These are phyloP conservation scores for Neurospora tetraspora DNA, from an alignment of 495 filamentous ascomycete species.

Conservation along the genomic window DNA sequence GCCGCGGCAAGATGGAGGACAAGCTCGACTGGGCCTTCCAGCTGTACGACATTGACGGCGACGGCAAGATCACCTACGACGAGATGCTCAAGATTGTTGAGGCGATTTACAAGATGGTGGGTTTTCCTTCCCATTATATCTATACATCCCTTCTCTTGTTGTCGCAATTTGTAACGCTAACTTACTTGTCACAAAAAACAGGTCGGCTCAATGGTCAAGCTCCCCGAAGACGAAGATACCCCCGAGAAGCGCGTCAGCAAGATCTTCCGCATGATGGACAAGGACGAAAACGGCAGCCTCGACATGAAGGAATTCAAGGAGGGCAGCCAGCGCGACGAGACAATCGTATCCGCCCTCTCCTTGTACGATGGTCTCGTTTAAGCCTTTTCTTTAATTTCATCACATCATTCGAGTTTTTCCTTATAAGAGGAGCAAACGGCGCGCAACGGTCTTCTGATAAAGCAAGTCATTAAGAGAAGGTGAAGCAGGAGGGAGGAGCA, in stretches of 20 bases:
- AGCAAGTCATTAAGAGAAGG: background rate
- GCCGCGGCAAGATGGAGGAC: slow-evolving; percentile 96
- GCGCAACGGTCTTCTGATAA: background rate
- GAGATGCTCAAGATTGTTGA: slow-evolving; percentile 99
- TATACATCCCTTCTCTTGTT: background rate
- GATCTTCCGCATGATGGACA: slow-evolving; percentile 99
- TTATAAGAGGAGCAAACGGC: background rate
- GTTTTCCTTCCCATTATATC: slow-evolving; percentile 2
- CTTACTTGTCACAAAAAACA: slow-evolving; percentile 21
- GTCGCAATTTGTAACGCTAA: slow-evolving; percentile 10
- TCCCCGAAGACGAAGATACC: slow-evolving; percentile 96
- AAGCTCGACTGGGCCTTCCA: slow-evolving; percentile 99
- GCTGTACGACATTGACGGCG: slow-evolving; percentile 97
- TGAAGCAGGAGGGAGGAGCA: background rate
- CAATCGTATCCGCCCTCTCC: slow-evolving; percentile 95
- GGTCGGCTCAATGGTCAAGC: slow-evolving; percentile 98
- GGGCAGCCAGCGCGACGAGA: slow-evolving; percentile 95
- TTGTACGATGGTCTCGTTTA: slow-evolving; percentile 92
- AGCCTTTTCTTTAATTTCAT: background rate
- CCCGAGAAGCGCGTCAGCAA: slow-evolving; percentile 96
- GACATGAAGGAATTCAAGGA: slow-evolving; percentile 98
- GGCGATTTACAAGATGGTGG: slow-evolving; percentile 99
- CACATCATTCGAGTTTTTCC: background rate
- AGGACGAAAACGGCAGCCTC: slow-evolving; percentile 91
- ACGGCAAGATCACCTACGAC: slow-evolving; percentile 97